Evolutionary conservation across 371 early-diverging fungal species (phyloP), one percentile per base, ranked within the genome.

Genomic region (Smittium culicis): DNA sequence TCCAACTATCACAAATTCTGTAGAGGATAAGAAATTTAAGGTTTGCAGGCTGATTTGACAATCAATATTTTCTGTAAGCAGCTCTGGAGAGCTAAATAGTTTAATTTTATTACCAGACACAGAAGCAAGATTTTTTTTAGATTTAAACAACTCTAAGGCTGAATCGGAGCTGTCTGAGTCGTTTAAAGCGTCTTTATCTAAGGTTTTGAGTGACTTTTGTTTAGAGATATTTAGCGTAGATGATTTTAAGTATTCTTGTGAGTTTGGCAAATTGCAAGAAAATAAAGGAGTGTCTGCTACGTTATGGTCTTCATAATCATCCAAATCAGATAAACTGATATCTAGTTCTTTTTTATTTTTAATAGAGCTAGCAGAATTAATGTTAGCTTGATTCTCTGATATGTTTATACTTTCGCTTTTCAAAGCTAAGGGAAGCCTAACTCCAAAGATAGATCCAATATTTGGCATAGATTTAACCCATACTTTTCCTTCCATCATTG

Each of bases 401-500:
- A 25, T 25, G 16, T 5, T 25, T 14, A 27, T 3, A 27, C 16
- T n/a, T 11, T 14, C 30, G 2, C 20, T 11, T 29, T 68, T 65
- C 16, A 25, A 24, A 24, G 30, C 20, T 25, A 60, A 54, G 17
- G 59, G 59, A 8, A 60, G 34, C 35, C 68, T 27, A 14, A 64
- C 59, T 11, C 61, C 62, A 66, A 66, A 66, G 25, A 59, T 28
- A 35, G 67, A 61, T 2, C 67, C 67, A 1, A 61, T 16, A 59
- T 62, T 62, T 2, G 59, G 62, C 62, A 28, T 35, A 11, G 67
- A 66, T 27, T 66, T 62, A n/a, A 62, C 57, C 67, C 62, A 61
- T 1, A 66, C 62, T 29, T 27, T 5, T 57, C 67, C 67, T 14
- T 54, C 67, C 67, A 66, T 66, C 32, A 62, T 62, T 35, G 57